Base-by-base conservation (phyloP, 306 rosid genomes). In the Cyamopsis tetragonoloba region DNA sequence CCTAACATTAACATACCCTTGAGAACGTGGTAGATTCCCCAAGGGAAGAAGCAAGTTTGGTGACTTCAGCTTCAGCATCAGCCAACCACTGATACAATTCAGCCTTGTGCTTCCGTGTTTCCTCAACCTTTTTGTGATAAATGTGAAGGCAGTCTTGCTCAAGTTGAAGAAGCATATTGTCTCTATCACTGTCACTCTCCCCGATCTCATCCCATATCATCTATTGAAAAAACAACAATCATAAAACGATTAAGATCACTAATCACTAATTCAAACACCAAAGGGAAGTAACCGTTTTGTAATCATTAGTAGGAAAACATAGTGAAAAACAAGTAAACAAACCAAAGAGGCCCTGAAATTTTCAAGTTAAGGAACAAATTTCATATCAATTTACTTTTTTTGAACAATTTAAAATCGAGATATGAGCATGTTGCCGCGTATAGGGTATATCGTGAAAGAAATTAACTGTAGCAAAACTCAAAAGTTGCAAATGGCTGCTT, bases 161-260 rank as follows among this genome's bases (percentile, higher is more conserved):
- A 13, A 92, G 87, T 79, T 92, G 91, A 38, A 89, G 86, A 59
- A 92, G 96, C 96, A 78, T 86, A 75, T 66, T 77, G 75, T 92
- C 98, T 68, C 96, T 84, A 62, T 89, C 88, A 2, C 60, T 63
- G 13, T 92, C 88, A 72, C 79, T 75, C 70, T 92, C 98, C 60
- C 98, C 96, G 78, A 92, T 88, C 87, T 92, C 96, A 80, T 89
- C 91, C 98, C 98, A 92, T 80, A 92, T 77, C 19, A 76, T 72
- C 96, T 92, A 44, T 9, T 1, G 50, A 24, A 53, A 39, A 59
- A 34, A 3, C 7, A 64, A 44, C 46, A 35, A 53, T 26, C 15
- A 2, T 4, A 43, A 44, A 43, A n/a, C n/a, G n/a, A n/a, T n/a
- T n/a, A n/a, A n/a, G n/a, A 44, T 37, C n/a, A n/a, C 0, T 19